A percentile compares a stretch with the other conserved stretches of the same genome.
These are phyloP conservation scores for Cyclotella kingstonii DNA, from an alignment of 108 stramenopile genomes.

Conservation along the genomic window DNA sequence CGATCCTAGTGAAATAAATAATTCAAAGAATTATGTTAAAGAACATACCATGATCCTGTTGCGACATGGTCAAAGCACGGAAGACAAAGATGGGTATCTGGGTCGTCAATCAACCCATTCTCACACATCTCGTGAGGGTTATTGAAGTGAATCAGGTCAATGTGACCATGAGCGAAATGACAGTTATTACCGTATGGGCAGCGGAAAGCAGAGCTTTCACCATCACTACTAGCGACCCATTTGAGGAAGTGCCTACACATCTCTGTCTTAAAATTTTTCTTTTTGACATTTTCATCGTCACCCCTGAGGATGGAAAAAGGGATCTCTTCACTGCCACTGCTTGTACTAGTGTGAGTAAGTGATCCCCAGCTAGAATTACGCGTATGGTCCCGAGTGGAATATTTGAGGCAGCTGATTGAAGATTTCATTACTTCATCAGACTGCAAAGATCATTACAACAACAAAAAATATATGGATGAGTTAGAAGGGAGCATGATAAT, in stretches of 20 bases:
- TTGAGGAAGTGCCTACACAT: constrained; percentile 12
- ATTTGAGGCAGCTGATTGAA: too few relatives aligned
- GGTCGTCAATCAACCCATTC: constrained; percentile 1
- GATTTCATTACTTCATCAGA: too few relatives aligned
- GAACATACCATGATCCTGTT: neutral
- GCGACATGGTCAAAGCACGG: constrained; percentile 18
- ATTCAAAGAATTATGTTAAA: neutral
- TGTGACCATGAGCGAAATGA: constrained; percentile 8
- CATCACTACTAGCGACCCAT: neutral
- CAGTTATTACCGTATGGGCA: constrained; percentile 10
- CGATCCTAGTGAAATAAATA: neutral
- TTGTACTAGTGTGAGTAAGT: too few relatives aligned
- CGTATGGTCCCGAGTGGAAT: too few relatives aligned
- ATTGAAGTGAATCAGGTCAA: neutral
- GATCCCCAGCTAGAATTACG: too few relatives aligned
- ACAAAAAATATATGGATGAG: too few relatives aligned
- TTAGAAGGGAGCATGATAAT: too few relatives aligned
- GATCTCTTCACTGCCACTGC: too few relatives aligned
- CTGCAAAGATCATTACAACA: too few relatives aligned
- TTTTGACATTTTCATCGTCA: too few relatives aligned
- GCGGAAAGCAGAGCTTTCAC: neutral
- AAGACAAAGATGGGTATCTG: constrained; percentile 1
- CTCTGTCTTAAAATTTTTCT: constrained; percentile 20
- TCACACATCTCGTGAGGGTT: neutral
- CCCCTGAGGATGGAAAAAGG: too few relatives aligned